A percentile compares a stretch with the other conserved stretches of the same genome.
Conservation (phyloP, 1,284 basidiomycete genomes). For the Hortiboletus rubellus region DNA sequence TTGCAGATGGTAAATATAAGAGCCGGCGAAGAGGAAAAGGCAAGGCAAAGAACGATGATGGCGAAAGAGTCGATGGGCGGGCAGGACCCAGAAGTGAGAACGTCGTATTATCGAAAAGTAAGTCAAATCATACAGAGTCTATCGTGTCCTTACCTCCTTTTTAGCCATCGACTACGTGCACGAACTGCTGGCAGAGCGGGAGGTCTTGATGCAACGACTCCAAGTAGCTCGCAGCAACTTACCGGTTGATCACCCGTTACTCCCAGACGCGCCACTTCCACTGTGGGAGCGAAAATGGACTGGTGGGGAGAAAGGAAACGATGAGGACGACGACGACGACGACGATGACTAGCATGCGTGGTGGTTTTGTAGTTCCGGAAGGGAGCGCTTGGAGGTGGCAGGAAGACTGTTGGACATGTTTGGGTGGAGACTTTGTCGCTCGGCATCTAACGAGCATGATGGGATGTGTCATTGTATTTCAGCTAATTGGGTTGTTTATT, state of each 20-base stretch:
- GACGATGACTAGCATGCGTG: slow-evolving; percentile 27
- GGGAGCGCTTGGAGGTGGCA: background rate
- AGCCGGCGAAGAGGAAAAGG: slow-evolving; percentile 29
- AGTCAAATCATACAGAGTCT: slow-evolving; percentile 33
- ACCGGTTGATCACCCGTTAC: slow-evolving; percentile 55
- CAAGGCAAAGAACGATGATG: slow-evolving; percentile 40
- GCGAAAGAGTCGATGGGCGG: slow-evolving; percentile 72
- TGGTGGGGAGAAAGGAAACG: slow-evolving; percentile 57
- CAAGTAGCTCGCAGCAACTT: slow-evolving; percentile 57
- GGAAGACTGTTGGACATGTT: background rate
- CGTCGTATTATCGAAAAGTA: slow-evolving; percentile 80
- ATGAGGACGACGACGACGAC: slow-evolving; percentile 50
- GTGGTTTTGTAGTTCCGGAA: background rate
- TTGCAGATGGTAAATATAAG: slow-evolving; percentile 34
- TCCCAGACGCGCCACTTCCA: slow-evolving; percentile 42
- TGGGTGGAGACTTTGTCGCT: background rate
- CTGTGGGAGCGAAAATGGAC: slow-evolving; percentile 79
- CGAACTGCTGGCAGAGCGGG: slow-evolving; percentile 58
- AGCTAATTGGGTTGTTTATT: slow-evolving; percentile 25
- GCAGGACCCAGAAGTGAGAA: slow-evolving; percentile 86
- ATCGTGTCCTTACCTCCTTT: slow-evolving; percentile 4
- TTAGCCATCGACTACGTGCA: slow-evolving; percentile 84
- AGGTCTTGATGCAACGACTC: slow-evolving; percentile 56
- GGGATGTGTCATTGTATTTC: slow-evolving; percentile 27
- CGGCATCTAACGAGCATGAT: slow-evolving; percentile 2